phyloP scores from a whole-genome alignment of 805 yeast species.

The Blastobotrys mokoenaii region DNA sequence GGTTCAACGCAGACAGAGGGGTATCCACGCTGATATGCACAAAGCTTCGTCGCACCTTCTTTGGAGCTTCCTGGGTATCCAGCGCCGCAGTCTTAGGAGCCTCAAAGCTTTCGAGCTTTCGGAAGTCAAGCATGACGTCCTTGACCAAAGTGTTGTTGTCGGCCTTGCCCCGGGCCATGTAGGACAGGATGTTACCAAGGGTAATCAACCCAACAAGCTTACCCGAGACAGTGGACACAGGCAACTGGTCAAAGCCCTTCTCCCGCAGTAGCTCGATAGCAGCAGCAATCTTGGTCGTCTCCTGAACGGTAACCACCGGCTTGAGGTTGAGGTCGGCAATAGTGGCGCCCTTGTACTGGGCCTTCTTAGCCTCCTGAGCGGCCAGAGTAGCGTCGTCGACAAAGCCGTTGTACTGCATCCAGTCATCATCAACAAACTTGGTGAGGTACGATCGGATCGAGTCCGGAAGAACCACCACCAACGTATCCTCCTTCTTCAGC shows the following conservation, averaged over 20 bases:
- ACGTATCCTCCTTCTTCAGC: slow-evolving; percentile 61
- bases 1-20: slow-evolving; percentile 57
- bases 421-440: slow-evolving; percentile 83
- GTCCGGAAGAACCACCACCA: slow-evolving; percentile 81
- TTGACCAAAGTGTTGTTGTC: slow-evolving; percentile 48
- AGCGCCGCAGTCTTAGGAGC: slow-evolving; percentile 40
- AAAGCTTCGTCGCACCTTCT: slow-evolving; percentile 54
- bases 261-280: slow-evolving; percentile 64
- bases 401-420: slow-evolving; percentile 76
- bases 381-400: slow-evolving; percentile 44
- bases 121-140: slow-evolving; percentile 63
- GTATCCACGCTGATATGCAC: slow-evolving; percentile 58
- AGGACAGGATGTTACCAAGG: slow-evolving; percentile 60
- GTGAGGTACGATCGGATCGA: slow-evolving; percentile 79
- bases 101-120: slow-evolving; percentile 49
- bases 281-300: slow-evolving; percentile 48
- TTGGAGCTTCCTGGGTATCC: slow-evolving; percentile 16
- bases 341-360: slow-evolving; percentile 43
- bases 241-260: slow-evolving; percentile 79
- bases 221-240: slow-evolving; percentile 53
- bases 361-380: slow-evolving; percentile 29
- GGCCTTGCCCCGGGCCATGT: slow-evolving; percentile 52
- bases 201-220: slow-evolving; percentile 71
- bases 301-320: slow-evolving; percentile 69
- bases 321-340: slow-evolving; percentile 64